phyloP scores from a whole-genome alignment of 768 basidiomycete genomes.

The Pleurotus pulmonarius region DNA sequence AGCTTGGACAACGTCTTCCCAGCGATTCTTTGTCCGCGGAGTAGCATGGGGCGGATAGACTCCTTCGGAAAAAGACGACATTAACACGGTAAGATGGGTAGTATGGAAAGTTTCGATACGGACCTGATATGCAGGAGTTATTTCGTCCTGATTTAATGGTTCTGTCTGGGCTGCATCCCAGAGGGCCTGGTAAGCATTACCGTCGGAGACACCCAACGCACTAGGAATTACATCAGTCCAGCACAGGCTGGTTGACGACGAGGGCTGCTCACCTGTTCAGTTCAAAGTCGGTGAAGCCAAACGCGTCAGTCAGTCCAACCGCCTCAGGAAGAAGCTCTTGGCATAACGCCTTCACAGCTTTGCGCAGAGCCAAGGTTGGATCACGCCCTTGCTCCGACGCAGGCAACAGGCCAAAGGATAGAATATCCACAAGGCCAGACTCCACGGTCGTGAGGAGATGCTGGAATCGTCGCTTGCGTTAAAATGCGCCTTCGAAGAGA shows the following conservation, averaged over 20 bases:
- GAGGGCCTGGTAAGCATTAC: conserved; percentile 65
- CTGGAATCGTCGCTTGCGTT: conserved; percentile 25
- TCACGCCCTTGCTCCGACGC: conserved; percentile 26
- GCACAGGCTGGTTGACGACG: not conserved
- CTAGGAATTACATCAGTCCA: conserved; percentile 23
- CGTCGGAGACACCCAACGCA: conserved; percentile 60
- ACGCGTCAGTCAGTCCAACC: conserved; percentile 68
- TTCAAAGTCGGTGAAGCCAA: conserved; percentile 75
- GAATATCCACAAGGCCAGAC: conserved; percentile 50
- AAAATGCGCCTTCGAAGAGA: too few relatives aligned
- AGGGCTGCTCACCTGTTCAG: conserved; percentile 49
- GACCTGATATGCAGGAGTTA: conserved; percentile 57
- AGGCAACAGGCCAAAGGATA: conserved; percentile 44
- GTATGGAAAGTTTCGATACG: conserved; percentile 9
- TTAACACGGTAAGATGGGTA: not conserved
- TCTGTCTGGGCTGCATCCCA: conserved; percentile 57
- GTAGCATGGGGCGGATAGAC: conserved; percentile 50
- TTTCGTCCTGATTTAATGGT: conserved; percentile 52
- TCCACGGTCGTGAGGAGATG: conserved; percentile 60
- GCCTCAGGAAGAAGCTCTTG: conserved; percentile 54
- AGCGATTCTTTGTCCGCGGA: conserved; percentile 39
- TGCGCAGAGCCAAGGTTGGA: conserved; percentile 43
- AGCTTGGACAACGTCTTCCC: conserved; percentile 8
- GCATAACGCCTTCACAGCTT: conserved; percentile 47
- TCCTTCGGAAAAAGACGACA: conserved; percentile 18